Evolutionary conservation across 306 rosid genomes (phyloP).

Genomic region (Medicago arabica): DNA sequence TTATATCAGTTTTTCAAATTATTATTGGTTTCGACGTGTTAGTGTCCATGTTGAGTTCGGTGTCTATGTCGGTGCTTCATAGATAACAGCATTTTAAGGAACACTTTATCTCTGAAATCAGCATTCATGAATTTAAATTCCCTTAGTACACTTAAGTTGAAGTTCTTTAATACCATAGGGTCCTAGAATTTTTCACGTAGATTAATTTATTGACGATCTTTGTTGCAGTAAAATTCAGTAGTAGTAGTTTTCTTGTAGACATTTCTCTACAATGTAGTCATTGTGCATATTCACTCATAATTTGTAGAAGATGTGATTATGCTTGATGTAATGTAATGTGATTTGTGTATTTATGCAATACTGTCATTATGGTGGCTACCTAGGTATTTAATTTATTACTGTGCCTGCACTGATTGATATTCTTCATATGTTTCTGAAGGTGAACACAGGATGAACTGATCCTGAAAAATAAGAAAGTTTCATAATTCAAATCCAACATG

Average conservation of each 20-base stretch:
- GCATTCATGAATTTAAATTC: not conserved
- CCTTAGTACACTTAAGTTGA: not conserved
- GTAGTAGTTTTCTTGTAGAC: conserved; percentile 15
- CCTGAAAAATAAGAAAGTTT: conserved; percentile 38
- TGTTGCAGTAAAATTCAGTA: conserved; percentile 6
- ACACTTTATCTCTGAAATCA: not conserved
- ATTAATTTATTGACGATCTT: conserved; percentile 20
- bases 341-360: conserved; percentile 19
- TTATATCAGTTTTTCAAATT: too few relatives aligned
- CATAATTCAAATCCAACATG: conserved; percentile 57
- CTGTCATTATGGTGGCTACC: too few relatives aligned
- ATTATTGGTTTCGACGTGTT: too few relatives aligned
- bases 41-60: too few relatives aligned
- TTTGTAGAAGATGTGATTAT: conserved; percentile 27
- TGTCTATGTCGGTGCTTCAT: too few relatives aligned
- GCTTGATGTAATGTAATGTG: conserved; percentile 25
- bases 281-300: conserved; percentile 1
- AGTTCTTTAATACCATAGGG: conserved; percentile 3
- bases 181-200: conserved; percentile 14
- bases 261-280: conserved; percentile 15
- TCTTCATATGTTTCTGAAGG: conserved; percentile 40
- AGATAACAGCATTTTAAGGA: not conserved
- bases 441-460: conserved; percentile 41
- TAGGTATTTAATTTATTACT: too few relatives aligned
- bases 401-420: conserved; percentile 30